Conservation (phyloP, 2,329 filamentous ascomycete species). For the Gaeumannomyces tritici region DNA sequence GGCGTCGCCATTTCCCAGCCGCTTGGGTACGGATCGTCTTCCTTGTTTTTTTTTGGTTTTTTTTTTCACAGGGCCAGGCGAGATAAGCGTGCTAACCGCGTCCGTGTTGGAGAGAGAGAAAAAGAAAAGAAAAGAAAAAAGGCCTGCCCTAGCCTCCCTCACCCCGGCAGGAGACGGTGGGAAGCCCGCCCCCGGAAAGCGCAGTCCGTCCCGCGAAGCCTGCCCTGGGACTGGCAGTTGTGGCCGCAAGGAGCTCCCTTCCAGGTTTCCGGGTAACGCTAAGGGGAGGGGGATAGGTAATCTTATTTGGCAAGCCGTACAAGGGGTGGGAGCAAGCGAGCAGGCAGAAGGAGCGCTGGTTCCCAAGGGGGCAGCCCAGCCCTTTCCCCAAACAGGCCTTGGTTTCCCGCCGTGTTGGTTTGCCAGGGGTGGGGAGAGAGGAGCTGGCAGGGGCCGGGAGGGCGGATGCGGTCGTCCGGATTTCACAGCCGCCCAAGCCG, state of each 20-base stretch:
- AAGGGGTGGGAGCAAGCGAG: too few species aligned
- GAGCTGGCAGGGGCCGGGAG: neutral
- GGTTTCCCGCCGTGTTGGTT: neutral
- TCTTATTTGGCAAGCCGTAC: neutral
- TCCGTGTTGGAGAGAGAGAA: neutral
- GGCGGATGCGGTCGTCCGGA: neutral
- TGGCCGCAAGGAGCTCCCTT: neutral
- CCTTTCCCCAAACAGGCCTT: neutral
- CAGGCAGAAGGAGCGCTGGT: too few species aligned
- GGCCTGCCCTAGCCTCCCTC: neutral
- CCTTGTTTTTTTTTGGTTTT: too few species aligned
- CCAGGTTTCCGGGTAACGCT: neutral
- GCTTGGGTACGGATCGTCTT: too few species aligned
- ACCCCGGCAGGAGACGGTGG: too few species aligned
- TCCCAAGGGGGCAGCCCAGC: neutral
- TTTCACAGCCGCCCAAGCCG: neutral
- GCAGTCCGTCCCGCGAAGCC: too few species aligned
- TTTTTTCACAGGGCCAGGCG: too few species aligned
- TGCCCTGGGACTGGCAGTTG: too few species aligned
- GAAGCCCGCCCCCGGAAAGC: too few species aligned
- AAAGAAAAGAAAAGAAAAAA: neutral
- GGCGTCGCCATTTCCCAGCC: neutral
- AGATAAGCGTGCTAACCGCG: neutral
- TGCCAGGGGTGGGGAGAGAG: neutral
- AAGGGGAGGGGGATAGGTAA: neutral